phyloP scores from a whole-genome alignment of 1,284 basidiomycete species.

The Austroboletus sp. region DNA sequence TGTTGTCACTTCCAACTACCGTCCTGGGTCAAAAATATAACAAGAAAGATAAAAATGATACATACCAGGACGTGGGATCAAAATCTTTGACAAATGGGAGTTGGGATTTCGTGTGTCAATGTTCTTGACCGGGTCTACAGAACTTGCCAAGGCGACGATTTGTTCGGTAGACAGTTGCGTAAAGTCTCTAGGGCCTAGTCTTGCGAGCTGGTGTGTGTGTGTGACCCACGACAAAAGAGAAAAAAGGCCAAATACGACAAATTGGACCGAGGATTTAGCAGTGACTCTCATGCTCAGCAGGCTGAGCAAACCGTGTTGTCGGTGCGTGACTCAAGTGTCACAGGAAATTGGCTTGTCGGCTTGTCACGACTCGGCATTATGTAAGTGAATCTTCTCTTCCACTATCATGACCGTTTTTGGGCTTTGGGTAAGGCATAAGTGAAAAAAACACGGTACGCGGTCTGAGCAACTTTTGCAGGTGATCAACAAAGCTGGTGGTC shows the following conservation, averaged over 20 bases:
- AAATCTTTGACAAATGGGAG: conserved; percentile 73
- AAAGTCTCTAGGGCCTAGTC: conserved; percentile 41
- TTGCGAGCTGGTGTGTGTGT: conserved; percentile 25
- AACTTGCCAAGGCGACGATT: conserved; percentile 45
- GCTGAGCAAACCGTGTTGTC: too few species aligned
- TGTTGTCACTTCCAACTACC: conserved; percentile 67
- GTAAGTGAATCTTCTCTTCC: conserved; percentile 3
- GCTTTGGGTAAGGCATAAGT: conserved; percentile 58
- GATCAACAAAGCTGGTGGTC: conserved; percentile 97
- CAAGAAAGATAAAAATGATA: conserved; percentile 5
- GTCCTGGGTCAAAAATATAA: conserved; percentile 7
- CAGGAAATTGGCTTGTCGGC: background rate
- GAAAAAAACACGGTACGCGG: background rate
- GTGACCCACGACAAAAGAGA: conserved; percentile 21
- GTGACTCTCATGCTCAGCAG: conserved; percentile 18
- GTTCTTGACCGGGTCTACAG: conserved; percentile 58
- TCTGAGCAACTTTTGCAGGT: conserved; percentile 48
- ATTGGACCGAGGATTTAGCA: background rate
- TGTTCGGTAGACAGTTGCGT: conserved; percentile 45
- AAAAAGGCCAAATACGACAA: conserved; percentile 9
- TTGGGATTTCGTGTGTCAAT: conserved; percentile 56
- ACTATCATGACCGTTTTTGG: conserved; percentile 64
- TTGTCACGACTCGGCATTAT: conserved; percentile 5
- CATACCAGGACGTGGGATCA: conserved; percentile 77
- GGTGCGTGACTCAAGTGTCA: too few species aligned